Base-by-base conservation (phyloP, 1,139 yeast species). In the Casaregolazyma suthepensis region DNA sequence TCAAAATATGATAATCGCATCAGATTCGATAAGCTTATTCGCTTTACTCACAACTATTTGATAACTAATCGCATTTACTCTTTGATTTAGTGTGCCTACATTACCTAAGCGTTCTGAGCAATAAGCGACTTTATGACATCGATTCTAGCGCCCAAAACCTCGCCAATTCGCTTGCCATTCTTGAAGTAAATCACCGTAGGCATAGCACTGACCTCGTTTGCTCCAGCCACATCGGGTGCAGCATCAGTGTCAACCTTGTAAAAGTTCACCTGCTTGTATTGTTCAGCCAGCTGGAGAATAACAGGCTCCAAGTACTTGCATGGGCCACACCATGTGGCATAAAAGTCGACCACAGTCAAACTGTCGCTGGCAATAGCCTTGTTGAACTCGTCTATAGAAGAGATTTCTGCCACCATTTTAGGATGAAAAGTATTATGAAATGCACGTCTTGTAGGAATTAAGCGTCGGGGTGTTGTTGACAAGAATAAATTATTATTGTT, bases 241-340 rank as follows among this genome's bases (percentile, higher is more conserved):
- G 84, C 82, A 67, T 90, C 96, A 59, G 88, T 95, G 66, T 89
- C 96, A 55, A 89, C 80, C 78, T 89, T 88, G 78, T 81, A 77
- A 79, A 90, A 89, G 63, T 77, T 79, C 61, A 85, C 91, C 49
- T 75, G 71, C 38, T 76, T 71, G 73, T 75, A 77, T 63, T 80
- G 77, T 50, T 74, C 71, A 44, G 83, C 71, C 68, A 89, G 85
- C 72, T 87, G 86, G 66, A 88, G 94, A 65, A 90, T 74, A 75
- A 87, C 76, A 68, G 97, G 97, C 58, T 96, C 90, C 75, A 90
- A 85, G 84, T 87, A 86, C 78, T 89, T 89, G 78, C 97, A 90
- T 58, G 97, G 96, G 63, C 96, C 96, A 74, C 97, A 90, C 96
- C 97, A 90, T 58, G 91, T 84, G 65, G 96, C 96, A 67, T 81